phyloP scores from a whole-genome alignment of 73 alveolate genomes.

The Effrenium voratum region DNA sequence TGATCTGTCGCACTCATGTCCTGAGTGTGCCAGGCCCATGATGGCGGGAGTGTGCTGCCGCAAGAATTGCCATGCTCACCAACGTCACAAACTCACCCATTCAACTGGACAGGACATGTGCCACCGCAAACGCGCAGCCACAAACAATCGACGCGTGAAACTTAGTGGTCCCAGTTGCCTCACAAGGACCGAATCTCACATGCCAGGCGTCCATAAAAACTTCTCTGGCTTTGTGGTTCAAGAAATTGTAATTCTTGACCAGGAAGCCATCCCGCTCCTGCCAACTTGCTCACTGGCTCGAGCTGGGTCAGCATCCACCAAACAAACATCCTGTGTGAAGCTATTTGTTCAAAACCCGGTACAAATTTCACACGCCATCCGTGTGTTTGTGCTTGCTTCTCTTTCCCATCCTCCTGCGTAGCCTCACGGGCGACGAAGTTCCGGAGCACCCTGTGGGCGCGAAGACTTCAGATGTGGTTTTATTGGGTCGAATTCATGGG shows the following conservation, averaged over 20 bases:
- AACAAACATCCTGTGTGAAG: too few species aligned
- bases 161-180: neutral
- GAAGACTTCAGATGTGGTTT: too few species aligned
- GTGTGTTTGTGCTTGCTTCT: neutral
- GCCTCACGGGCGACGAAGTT: slow-evolving; percentile 92
- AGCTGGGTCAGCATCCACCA: neutral
- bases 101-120: neutral
- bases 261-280: slow-evolving; percentile 84
- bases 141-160: neutral
- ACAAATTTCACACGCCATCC: neutral
- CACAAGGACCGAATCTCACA: neutral
- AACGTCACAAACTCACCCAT: neutral
- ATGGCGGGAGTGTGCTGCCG: neutral
- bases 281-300: neutral
- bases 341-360: neutral
- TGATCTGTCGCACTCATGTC: slow-evolving; percentile 66
- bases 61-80: neutral
- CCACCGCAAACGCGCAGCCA: neutral
- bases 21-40: neutral
- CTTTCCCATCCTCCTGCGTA: slow-evolving; percentile 52
- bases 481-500: too few species aligned
- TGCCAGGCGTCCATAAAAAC: slow-evolving; percentile 60
- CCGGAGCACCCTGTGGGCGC: slow-evolving; percentile 45
- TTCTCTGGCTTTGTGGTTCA: slow-evolving; percentile 62
- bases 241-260: slow-evolving; percentile 69